Conservation (phyloP, 371 early-diverging fungal genomes). For the Rhizopus arrhizus region DNA sequence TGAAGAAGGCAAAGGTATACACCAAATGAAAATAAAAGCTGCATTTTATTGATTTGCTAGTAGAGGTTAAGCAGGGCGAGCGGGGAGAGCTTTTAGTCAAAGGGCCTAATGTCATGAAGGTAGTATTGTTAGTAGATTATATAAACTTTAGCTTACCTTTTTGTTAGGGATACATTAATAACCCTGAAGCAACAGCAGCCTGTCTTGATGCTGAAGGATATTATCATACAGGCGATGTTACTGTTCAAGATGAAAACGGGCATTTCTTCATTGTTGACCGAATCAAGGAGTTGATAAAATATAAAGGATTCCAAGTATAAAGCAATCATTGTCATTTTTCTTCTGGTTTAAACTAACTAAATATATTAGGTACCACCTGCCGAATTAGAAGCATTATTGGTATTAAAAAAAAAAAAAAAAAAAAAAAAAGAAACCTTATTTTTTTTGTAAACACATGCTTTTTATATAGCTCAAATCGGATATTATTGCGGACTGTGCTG, state of each 20-base stretch:
- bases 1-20: slow-evolving; percentile 56
- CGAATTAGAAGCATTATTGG: slow-evolving; percentile 25
- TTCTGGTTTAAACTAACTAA: neutral
- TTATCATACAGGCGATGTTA: slow-evolving; percentile 86
- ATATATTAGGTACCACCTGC: slow-evolving; percentile 21
- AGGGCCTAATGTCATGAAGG: slow-evolving; percentile 82
- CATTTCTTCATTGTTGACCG: slow-evolving; percentile 70
- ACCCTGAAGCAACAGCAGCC: slow-evolving; percentile 66
- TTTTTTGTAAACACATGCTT: neutral
- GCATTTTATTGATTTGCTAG: neutral
- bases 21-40: neutral
- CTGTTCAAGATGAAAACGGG: slow-evolving; percentile 58
- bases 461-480: slow-evolving; percentile 51
- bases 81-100: slow-evolving; percentile 78
- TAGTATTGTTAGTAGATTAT: neutral
- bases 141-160: neutral
- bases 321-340: neutral
- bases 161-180: slow-evolving; percentile 63
- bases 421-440: neutral
- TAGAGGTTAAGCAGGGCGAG: slow-evolving; percentile 60
- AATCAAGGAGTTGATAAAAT: slow-evolving; percentile 76
- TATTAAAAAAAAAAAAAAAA: neutral
- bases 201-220: slow-evolving; percentile 65
- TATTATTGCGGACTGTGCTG: slow-evolving; percentile 70
- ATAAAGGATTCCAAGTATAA: slow-evolving; percentile 67